Base-by-base conservation (phyloP, 1,284 basidiomycete species). In the Cutaneotrichosporon cavernicola region DNA sequence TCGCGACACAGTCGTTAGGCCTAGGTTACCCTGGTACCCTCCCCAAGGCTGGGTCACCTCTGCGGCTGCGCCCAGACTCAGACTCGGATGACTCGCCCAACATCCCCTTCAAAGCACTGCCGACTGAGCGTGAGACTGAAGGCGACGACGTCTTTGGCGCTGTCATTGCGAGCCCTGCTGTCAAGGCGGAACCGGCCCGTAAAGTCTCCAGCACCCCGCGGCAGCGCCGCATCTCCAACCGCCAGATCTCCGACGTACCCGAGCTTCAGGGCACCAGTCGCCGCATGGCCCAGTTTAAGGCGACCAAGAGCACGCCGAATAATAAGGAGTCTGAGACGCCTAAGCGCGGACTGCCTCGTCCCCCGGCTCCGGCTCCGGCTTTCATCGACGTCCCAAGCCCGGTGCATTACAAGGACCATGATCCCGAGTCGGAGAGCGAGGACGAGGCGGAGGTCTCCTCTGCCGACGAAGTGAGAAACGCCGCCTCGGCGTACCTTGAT, bases 1-100 rank as follows among this genome's bases (percentile, higher is more conserved):
- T 81, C 13, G 80, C 80, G 2, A 79, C 77, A 5, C 75, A 78
- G 64, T 65, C 65, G 22, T 65, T 81, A 4, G 80, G 80, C 21
- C 65, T 79, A n/a, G 80, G 80, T 8, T 68, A 66, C 64, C 72
- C 72, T 11, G 61, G 66, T 7, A 32, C 62, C 16, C 51, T 56
- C 1, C 56, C 61, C 18, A 52, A 53, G 36, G 49, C 49, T 18
- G 58, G 58, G 5, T 47, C 58, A 9, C 58, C 50, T 1, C 18
- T 46, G 6, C 50, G 26, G 7, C 6, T 11, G 4, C 36, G 36
- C n/a, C 36, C 50, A 13, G 49, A 36, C 34, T 50, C 58, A 11
- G 58, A 60, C 58, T 60, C 50, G 10, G 57, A 58, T 18, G 34
- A 31, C 22, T 60, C 58, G 21, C 49, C 49, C 3, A n/a, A 36